A percentile compares a stretch with the other conserved stretches of the same genome.
These are phyloP conservation scores for Primulina tabacum DNA, from an alignment of 257 asterid genomes.

Conservation along the genomic window DNA sequence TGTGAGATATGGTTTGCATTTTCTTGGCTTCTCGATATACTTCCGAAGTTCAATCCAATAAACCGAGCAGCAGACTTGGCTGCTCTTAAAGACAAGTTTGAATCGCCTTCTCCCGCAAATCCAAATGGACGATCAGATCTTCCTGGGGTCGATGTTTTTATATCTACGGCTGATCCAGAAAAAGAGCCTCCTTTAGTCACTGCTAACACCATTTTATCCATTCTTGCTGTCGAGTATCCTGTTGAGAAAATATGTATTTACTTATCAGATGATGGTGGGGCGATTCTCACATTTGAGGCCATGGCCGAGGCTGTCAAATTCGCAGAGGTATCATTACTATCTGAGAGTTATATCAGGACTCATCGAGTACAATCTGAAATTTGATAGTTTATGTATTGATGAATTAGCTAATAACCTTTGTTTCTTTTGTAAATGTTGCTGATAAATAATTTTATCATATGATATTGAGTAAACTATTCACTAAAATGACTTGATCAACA, in stretches of 20 bases:
- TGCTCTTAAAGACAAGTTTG: conserved; percentile 81
- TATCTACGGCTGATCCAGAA: conserved; percentile 94
- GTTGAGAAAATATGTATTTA: conserved; percentile 78
- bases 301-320: conserved; percentile 97
- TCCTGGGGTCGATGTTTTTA: conserved; percentile 84
- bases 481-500: conserved; percentile 18
- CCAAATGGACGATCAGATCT: conserved; percentile 90
- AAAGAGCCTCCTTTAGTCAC: conserved; percentile 95
- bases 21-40: conserved; percentile 91
- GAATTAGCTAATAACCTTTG: not conserved
- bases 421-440: not conserved
- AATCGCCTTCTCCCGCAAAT: conserved; percentile 46
- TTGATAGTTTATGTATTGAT: not conserved
- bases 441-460: too few relatives aligned
- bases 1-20: conserved; percentile 96
- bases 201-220: conserved; percentile 76
- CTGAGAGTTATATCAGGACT: not conserved
- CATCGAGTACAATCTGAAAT: not conserved
- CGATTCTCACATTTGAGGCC: conserved; percentile 88
- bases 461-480: not conserved
- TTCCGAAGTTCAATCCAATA: conserved; percentile 90
- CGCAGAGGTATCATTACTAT: conserved; percentile 53
- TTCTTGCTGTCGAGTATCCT: conserved; percentile 81
- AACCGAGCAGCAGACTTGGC: conserved; percentile 70
- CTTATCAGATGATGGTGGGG: conserved; percentile 93